A percentile compares a stretch with the other conserved stretches of the same genome.
These are phyloP conservation scores for Nannizziopsis arthrosporioides DNA, from an alignment of 2,329 filamentous ascomycete genomes.

Conservation along the genomic window DNA sequence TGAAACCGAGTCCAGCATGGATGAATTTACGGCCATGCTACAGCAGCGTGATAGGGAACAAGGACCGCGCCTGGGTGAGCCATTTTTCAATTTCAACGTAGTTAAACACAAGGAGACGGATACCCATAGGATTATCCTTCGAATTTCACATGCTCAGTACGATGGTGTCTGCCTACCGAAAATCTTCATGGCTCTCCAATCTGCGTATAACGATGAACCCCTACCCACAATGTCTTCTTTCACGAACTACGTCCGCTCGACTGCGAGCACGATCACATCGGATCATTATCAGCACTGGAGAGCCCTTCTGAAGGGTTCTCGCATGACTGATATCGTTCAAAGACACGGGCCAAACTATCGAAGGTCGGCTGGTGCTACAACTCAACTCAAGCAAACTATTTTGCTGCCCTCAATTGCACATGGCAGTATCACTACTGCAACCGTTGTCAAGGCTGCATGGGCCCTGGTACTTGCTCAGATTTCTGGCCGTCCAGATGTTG, in stretches of 20 bases:
- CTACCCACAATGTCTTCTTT: slow-evolving; percentile 34
- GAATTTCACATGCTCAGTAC: slow-evolving; percentile 58
- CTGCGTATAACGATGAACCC: slow-evolving; percentile 37
- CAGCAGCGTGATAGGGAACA: slow-evolving; percentile 47
- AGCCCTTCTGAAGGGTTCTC: slow-evolving; percentile 45
- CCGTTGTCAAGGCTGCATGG: slow-evolving; percentile 57
- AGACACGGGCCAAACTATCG: slow-evolving; percentile 26
- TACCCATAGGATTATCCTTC: slow-evolving; percentile 35
- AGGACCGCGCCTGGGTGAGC: slow-evolving; percentile 46
- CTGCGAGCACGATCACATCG: slow-evolving; percentile 30
- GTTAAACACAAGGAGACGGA: slow-evolving; percentile 29
- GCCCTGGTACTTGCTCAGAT: slow-evolving; percentile 49
- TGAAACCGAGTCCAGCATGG: slow-evolving; percentile 41
- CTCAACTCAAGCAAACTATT: slow-evolving; percentile 27
- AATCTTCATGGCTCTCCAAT: slow-evolving; percentile 50
- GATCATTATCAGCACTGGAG: slow-evolving; percentile 50
- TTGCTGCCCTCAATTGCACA: slow-evolving; percentile 36
- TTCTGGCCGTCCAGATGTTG: slow-evolving; percentile 43
- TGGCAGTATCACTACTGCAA: slow-evolving; percentile 50
- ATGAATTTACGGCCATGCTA: slow-evolving; percentile 43
- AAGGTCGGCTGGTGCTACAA: slow-evolving; percentile 27
- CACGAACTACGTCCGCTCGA: slow-evolving; percentile 36
- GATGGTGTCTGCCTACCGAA: slow-evolving; percentile 55
- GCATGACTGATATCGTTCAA: slow-evolving; percentile 36
- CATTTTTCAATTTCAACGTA: slow-evolving; percentile 50